phyloP scores from a whole-genome alignment of 2,329 filamentous ascomycete genomes.

The Aurifilum marmelostoma region DNA sequence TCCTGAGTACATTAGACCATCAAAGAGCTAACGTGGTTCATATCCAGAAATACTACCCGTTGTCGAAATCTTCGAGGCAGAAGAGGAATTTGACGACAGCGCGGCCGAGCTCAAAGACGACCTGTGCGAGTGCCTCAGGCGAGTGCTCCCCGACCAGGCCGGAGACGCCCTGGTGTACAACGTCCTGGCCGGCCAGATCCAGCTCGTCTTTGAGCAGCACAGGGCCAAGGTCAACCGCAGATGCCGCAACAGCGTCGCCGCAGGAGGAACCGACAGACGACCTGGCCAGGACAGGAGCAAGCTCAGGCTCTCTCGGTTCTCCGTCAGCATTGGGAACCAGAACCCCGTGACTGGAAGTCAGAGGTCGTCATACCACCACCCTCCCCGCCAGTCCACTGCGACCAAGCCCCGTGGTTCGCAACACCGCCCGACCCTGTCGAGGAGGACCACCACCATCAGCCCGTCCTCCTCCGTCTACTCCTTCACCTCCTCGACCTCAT shows the following conservation, averaged over 20 bases:
- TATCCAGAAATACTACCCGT: conserved; percentile 25
- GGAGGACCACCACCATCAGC: conserved; percentile 19
- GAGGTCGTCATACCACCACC: conserved; percentile 11
- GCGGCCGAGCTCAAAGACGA: conserved; percentile 25
- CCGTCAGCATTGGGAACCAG: conserved; percentile 5
- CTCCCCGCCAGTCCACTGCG: background rate
- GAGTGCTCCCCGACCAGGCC: conserved; percentile 24
- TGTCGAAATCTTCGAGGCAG: conserved; percentile 26
- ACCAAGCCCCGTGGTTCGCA: background rate
- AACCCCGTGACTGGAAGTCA: background rate
- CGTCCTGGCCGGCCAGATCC: conserved; percentile 27
- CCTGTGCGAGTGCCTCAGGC: conserved; percentile 22
- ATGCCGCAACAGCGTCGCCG: conserved; percentile 19
- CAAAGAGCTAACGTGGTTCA: background rate
- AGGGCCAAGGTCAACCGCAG: conserved; percentile 26
- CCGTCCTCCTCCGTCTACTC: conserved; percentile 27
- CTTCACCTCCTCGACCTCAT: background rate
- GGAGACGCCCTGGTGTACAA: conserved; percentile 21
- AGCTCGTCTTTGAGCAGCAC: conserved; percentile 28
- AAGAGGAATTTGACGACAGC: conserved; percentile 28
- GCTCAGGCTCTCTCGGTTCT: conserved; percentile 18
- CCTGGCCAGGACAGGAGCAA: conserved; percentile 12
- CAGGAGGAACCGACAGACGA: background rate
- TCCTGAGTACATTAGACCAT: background rate
- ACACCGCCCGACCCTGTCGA: conserved; percentile 5